Evolutionary conservation across 495 filamentous ascomycete genomes (phyloP).

Genomic region (Xylaria intraflava): DNA sequence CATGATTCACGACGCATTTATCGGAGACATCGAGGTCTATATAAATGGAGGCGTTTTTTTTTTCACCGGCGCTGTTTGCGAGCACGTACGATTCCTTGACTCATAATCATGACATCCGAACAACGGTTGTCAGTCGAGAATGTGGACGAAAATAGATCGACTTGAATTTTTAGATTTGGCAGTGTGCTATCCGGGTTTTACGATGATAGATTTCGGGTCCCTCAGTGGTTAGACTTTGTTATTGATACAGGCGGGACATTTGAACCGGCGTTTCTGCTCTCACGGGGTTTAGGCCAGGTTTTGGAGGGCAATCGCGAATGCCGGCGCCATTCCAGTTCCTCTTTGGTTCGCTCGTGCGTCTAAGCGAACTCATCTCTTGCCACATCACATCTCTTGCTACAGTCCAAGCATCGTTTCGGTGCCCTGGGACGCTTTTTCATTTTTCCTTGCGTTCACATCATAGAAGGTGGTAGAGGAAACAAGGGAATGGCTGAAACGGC

Average conservation of each 20-base stretch:
- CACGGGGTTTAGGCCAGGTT: constrained; percentile 2
- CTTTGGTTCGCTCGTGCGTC: not conserved
- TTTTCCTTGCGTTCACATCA: not conserved
- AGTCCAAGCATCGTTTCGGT: not conserved
- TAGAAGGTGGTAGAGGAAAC: not conserved
- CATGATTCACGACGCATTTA: constrained; percentile 26
- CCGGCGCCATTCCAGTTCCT: not conserved
- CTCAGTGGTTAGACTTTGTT: constrained; percentile 27
- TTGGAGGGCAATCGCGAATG: constrained; percentile 11
- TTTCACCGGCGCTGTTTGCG: constrained; percentile 11
- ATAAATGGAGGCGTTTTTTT: constrained; percentile 24
- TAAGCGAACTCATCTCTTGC: not conserved
- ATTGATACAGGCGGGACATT: constrained; percentile 16
- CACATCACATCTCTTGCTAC: too few relatives aligned
- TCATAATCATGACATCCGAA: constrained; percentile 20
- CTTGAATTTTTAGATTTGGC: constrained; percentile 12
- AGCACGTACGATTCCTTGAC: constrained; percentile 7
- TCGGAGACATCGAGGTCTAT: constrained; percentile 26
- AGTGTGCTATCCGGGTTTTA: constrained; percentile 18
- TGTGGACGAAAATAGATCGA: constrained; percentile 10
- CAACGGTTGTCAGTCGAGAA: constrained; percentile 8
- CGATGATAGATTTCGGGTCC: constrained; percentile 29
- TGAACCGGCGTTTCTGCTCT: constrained; percentile 7
- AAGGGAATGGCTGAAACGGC: not conserved
- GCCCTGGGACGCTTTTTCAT: not conserved